Evolutionary conservation across 225 moss, liverwort and hornwort genomes (phyloP).

Genomic region (Lunularia cruciata): DNA sequence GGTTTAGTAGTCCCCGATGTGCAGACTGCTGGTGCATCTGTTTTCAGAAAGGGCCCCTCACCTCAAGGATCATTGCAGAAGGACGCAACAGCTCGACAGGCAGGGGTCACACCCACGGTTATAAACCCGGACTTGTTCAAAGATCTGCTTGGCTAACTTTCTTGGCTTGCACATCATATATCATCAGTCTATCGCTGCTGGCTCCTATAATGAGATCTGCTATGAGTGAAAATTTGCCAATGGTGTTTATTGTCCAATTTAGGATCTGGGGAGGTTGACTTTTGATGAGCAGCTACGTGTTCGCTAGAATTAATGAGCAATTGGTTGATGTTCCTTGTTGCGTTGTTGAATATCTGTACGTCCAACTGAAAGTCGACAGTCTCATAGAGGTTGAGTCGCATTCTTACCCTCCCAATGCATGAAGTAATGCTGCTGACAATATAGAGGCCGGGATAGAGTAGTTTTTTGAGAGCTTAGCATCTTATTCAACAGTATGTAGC

Average conservation of each 20-base stretch:
- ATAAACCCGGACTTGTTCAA: conserved; percentile 73
- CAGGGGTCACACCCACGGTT: conserved; percentile 67
- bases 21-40: conserved; percentile 24
- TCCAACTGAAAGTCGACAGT: background rate
- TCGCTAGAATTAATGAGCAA: background rate
- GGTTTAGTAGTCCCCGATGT: conserved; percentile 31
- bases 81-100: conserved; percentile 71
- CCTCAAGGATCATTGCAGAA: conserved; percentile 66
- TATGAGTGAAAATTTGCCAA: conserved; percentile 9
- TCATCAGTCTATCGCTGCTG: background rate
- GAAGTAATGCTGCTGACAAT: background rate
- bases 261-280: background rate
- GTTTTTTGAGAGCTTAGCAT: background rate
- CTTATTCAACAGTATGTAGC: conserved; percentile 1
- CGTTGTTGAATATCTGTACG: background rate
- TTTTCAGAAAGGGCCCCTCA: conserved; percentile 56
- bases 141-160: conserved; percentile 69
- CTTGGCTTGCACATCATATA: conserved; percentile 8
- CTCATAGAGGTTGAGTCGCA: background rate
- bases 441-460: conserved; percentile 10
- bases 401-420: background rate
- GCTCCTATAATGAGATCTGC: conserved; percentile 6
- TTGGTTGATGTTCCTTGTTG: background rate
- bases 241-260: background rate
- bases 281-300: background rate